phyloP scores from a whole-genome alignment of 768 basidiomycete species.

The Phanerodontia chrysosporium region DNA sequence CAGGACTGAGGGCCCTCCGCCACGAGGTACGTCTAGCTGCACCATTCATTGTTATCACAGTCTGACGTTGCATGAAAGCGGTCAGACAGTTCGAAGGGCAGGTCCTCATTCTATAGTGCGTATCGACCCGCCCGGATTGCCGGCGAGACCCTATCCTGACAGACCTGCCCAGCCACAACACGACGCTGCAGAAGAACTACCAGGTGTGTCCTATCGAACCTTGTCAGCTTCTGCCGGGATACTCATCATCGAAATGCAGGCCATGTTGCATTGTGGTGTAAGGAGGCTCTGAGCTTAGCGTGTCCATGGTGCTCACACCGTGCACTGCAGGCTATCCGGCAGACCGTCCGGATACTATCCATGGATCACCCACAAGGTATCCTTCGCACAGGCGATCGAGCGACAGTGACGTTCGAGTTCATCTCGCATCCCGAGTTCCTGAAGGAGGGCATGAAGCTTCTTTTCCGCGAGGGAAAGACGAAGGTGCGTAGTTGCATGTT shows the following conservation, averaged over 20 bases:
- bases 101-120: conserved; percentile 88
- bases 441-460: conserved; percentile 88
- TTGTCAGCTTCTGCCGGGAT: background rate
- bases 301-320: background rate
- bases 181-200: conserved; percentile 89
- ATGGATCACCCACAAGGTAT: conserved; percentile 90
- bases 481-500: conserved; percentile 50
- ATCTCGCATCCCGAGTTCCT: conserved; percentile 89
- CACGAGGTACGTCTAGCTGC: conserved; percentile 51
- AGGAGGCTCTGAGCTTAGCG: conserved; percentile 25
- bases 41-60: background rate
- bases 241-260: conserved; percentile 34
- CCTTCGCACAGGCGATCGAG: conserved; percentile 91
- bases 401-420: conserved; percentile 93
- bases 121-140: conserved; percentile 8
- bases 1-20: conserved; percentile 65
- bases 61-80: conserved; percentile 37
- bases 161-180: conserved; percentile 63
- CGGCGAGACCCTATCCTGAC: conserved; percentile 1
- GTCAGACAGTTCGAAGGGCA: conserved; percentile 88
- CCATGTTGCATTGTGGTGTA: conserved; percentile 92
- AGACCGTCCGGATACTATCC: conserved; percentile 86
- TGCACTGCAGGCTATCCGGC: conserved; percentile 69
- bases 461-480: conserved; percentile 95
- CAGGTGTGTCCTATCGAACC: conserved; percentile 48